These are phyloP conservation scores for Candolleomyces aberdarensis DNA, from an alignment of 768 basidiomycete genomes.

Conservation along the genomic window DNA sequence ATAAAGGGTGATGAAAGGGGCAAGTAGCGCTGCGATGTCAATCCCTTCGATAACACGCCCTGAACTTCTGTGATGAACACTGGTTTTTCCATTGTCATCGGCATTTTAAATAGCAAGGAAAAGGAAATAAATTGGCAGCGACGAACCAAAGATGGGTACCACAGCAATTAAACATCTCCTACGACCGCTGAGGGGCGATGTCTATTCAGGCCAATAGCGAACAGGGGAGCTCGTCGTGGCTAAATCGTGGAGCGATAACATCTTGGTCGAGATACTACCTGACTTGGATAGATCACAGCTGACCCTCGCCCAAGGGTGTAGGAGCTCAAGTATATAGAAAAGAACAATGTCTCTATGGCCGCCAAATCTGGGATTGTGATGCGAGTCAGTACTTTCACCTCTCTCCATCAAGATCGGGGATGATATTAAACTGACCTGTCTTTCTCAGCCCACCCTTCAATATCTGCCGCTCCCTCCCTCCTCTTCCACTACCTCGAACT, in stretches of 20 bases:
- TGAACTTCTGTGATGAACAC: no score
- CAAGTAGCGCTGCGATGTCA: no score
- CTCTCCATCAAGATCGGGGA: conserved; percentile 6
- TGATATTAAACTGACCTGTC: conserved; percentile 1
- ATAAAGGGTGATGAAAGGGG: no score
- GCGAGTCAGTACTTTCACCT: neutral
- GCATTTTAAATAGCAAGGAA: neutral
- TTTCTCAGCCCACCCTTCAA: neutral
- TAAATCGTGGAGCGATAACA: no score
- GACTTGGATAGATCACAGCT: neutral
- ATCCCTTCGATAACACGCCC: no score
- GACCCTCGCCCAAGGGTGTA: neutral
- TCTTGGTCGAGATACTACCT: no score
- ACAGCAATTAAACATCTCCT: neutral
- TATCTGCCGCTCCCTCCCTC: neutral
- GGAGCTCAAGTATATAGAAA: neutral
- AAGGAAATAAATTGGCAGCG: neutral
- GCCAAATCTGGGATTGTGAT: neutral
- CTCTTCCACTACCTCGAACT: neutral
- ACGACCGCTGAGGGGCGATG: neutral
- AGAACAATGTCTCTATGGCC: no score
- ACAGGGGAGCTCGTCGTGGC: neutral
- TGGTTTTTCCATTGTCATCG: neutral
- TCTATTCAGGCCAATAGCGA: neutral
- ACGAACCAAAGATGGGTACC: conserved; percentile 1